Evolutionary conservation across 495 filamentous ascomycete species (phyloP).

Genomic region (Pseudevernia furfuracea): DNA sequence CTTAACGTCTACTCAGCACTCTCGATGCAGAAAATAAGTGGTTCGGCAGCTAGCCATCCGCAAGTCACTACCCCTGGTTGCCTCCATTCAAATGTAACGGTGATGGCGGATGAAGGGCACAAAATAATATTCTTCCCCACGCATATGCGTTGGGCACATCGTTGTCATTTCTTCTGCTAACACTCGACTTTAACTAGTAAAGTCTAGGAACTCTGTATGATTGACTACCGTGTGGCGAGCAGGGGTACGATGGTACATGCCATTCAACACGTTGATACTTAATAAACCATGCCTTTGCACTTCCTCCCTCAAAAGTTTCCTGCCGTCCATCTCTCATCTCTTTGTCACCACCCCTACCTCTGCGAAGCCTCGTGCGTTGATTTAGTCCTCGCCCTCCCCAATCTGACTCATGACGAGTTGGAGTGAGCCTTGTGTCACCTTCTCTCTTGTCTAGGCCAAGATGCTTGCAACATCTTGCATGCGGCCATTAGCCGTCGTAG

Average conservation of each 20-base stretch:
- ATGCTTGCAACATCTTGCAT: neutral
- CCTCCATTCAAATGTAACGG: neutral
- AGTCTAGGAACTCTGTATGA: neutral
- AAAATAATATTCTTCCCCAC: neutral
- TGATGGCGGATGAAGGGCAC: neutral
- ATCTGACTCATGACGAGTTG: neutral
- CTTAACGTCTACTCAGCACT: neutral
- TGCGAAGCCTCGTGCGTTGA: neutral
- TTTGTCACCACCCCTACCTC: neutral
- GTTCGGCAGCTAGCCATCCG: neutral
- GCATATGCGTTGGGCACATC: conserved; percentile 2
- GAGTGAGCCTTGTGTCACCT: conserved; percentile 5
- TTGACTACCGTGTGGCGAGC: neutral
- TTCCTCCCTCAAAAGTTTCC: neutral
- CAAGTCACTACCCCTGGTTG: neutral
- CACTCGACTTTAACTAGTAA: neutral
- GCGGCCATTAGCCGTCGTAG: neutral
- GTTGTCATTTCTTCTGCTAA: conserved; percentile 1
- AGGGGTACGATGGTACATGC: neutral
- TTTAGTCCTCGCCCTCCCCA: neutral
- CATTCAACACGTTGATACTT: neutral
- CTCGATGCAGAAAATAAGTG: neutral
- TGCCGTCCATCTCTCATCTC: neutral
- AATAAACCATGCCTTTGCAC: neutral
- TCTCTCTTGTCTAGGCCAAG: neutral